Conservation (phyloP, 2,329 filamentous ascomycete genomes). For the Hymenotorrendiella dingleyae region DNA sequence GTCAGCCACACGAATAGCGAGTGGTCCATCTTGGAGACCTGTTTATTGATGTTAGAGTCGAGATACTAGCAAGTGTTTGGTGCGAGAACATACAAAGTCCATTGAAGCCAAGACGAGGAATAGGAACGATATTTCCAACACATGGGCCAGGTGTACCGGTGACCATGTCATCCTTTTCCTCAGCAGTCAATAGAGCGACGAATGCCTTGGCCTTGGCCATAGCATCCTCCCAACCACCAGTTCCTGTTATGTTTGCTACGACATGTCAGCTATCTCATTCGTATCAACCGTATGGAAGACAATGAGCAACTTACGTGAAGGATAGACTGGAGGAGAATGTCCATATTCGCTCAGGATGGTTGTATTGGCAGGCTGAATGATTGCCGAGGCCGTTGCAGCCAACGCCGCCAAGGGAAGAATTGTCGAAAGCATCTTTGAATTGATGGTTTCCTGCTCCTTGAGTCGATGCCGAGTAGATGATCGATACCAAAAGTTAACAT, state of each 20-base stretch:
- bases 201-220: conserved; percentile 62
- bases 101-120: conserved; percentile 21
- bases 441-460: too few species aligned
- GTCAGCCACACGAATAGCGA: conserved; percentile 64
- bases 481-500: too few species aligned
- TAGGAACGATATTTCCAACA: conserved; percentile 21
- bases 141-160: conserved; percentile 19
- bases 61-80: too few species aligned
- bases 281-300: neutral
- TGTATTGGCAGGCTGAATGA: conserved; percentile 15
- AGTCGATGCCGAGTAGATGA: too few species aligned
- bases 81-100: too few species aligned
- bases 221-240: conserved; percentile 53
- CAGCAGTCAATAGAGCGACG: conserved; percentile 68
- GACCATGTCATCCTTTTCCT: conserved; percentile 56
- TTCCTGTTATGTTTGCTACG: conserved; percentile 13
- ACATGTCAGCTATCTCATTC: conserved; percentile 23
- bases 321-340: conserved; percentile 18
- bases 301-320: conserved; percentile 18
- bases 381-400: conserved; percentile 15
- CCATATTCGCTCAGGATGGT: conserved; percentile 18
- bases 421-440: conserved; percentile 5
- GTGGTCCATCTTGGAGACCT: conserved; percentile 40
- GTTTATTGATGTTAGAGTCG: too few species aligned
- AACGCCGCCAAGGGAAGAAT: conserved; percentile 12